These are phyloP conservation scores for Daldinia caldariorum DNA, from an alignment of 495 filamentous ascomycete species.

Conservation along the genomic window DNA sequence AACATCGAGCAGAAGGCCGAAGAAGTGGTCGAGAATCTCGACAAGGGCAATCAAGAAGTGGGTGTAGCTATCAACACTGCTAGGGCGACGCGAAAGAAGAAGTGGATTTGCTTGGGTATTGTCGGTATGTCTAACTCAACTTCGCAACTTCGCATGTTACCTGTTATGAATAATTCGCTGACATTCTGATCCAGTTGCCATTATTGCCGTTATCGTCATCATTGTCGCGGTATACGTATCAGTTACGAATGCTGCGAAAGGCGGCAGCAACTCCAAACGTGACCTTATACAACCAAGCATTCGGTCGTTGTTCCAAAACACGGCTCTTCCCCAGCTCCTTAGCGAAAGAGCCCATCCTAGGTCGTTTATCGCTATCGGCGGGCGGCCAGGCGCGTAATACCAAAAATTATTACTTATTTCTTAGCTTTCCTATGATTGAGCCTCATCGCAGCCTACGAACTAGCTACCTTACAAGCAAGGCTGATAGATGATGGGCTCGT, in stretches of 20 bases:
- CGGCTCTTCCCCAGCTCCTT: conserved; percentile 32
- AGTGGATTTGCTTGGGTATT: conserved; percentile 95
- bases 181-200: conserved; percentile 52
- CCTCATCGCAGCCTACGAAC: conserved; percentile 2
- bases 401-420: neutral
- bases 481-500: neutral
- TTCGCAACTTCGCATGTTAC: conserved; percentile 2
- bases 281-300: conserved; percentile 40
- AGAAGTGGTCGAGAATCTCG: conserved; percentile 79
- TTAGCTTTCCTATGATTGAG: neutral
- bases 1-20: conserved; percentile 85
- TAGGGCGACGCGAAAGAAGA: conserved; percentile 85
- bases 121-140: conserved; percentile 66
- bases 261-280: conserved; percentile 32
- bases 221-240: conserved; percentile 59
- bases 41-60: conserved; percentile 83
- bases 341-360: conserved; percentile 39
- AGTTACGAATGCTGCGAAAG: conserved; percentile 37
- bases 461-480: neutral
- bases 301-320: conserved; percentile 27
- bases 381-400: conserved; percentile 16
- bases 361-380: conserved; percentile 13
- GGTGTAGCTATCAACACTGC: conserved; percentile 80
- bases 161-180: conserved; percentile 26
- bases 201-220: conserved; percentile 62